Evolutionary conservation across 202 grass and related monocot genomes (phyloP).

Genomic region (Schoenoplectus tabernaemontani): DNA sequence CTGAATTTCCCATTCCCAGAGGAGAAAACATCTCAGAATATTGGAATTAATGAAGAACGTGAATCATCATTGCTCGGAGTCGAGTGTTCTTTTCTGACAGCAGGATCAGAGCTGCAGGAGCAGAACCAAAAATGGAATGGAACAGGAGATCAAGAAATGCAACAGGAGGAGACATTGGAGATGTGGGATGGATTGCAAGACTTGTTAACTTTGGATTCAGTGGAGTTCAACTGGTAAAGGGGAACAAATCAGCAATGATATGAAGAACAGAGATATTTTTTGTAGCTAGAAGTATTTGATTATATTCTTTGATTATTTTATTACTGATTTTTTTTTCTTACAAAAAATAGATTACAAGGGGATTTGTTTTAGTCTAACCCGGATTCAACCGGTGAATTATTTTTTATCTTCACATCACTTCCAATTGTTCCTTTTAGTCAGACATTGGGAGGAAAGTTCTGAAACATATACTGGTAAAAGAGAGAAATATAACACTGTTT

Average conservation of each 20-base stretch:
- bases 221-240: slow-evolving; percentile 20
- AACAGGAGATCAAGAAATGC: slow-evolving; percentile 3
- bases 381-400: neutral
- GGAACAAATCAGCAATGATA: neutral
- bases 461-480: no score
- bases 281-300: neutral
- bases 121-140: neutral
- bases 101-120: neutral
- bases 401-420: neutral
- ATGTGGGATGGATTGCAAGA: slow-evolving; percentile 66
- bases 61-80: neutral
- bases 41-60: neutral
- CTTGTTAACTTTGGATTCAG: slow-evolving; percentile 37
- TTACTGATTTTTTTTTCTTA: neutral
- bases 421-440: neutral
- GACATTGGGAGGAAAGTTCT: neutral
- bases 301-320: slow-evolving; percentile 1
- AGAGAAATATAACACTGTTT: neutral
- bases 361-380: slow-evolving; percentile 7
- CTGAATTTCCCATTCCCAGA: slow-evolving; percentile 14
- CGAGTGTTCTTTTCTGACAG: neutral
- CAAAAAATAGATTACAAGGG: neutral
- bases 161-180: neutral
- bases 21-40: neutral
- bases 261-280: neutral